Evolutionary conservation across 768 basidiomycete species (phyloP), one percentile per base, ranked within the genome.

Genomic region (Mycena amicta): DNA sequence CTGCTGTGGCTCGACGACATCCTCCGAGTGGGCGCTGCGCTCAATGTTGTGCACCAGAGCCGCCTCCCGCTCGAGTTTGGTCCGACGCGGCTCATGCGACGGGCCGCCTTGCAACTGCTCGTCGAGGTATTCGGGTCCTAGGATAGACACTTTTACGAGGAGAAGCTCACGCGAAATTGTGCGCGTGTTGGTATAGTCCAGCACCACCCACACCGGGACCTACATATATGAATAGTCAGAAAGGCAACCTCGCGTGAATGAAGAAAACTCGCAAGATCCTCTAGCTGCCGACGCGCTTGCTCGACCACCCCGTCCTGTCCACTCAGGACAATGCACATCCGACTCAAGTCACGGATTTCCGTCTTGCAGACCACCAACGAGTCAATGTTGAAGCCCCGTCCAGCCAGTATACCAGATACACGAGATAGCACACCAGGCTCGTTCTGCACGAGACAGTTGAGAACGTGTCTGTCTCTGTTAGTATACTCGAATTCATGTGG

Each of bases 181-280:
- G 56, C 83, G 86, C 23, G 95, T 98, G 60, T 95, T 83, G 20
- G 96, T 98, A 73, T 98, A 99, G 75, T 99, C 95, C 59, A 99
- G 81, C 29, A 99, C 97, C 27, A 96, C 97, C 97, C 97, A 99
- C 3, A 99, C 97, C 50, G 96, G 97, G 26, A 99, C 95, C 96
- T 97, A 51, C 46, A 51, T 31, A 51, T 55, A n/a, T 31, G 27
- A 33, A 46, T 50, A 25, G 26, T 28, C 18, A 47, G 31, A 5
- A 29, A 46, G 39, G 47, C 25, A 16, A 29, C 4, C 23, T 55
- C 20, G 26, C 15, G 5, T 12, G 0, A 41, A 31, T 31, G 37
- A 18, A 39, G 26, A 37, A 52, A 23, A 82, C 92, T 60, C 69
- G 97, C 96, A 64, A 98, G 82, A 68, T 99, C 97, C 66, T 98